Evolutionary conservation across 2,329 filamentous ascomycete genomes (phyloP).

Genomic region (Periglandula ipomoeae): DNA sequence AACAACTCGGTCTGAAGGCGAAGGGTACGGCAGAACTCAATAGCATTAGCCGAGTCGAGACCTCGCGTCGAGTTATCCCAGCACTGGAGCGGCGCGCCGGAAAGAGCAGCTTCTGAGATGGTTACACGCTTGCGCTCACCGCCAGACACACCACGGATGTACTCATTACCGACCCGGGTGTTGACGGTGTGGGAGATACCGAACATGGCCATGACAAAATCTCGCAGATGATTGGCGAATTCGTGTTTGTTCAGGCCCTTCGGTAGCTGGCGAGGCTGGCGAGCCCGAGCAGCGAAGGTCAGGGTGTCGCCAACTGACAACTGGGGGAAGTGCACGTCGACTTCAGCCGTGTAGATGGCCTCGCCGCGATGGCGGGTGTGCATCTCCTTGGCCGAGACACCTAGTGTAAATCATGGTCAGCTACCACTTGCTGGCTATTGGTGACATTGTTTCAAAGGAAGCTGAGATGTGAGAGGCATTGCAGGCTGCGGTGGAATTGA

Average conservation of each 20-base stretch:
- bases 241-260: conserved; percentile 43
- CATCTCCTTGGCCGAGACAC: conserved; percentile 64
- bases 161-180: conserved; percentile 67
- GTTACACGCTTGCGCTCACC: conserved; percentile 63
- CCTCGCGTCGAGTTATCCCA: conserved; percentile 68
- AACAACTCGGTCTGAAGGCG: conserved; percentile 59
- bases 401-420: conserved; percentile 21
- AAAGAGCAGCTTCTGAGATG: conserved; percentile 52
- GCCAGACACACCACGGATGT: conserved; percentile 63
- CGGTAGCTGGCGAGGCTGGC: conserved; percentile 54
- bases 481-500: background rate
- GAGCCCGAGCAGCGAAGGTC: conserved; percentile 64
- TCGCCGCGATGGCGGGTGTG: conserved; percentile 70
- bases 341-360: conserved; percentile 78
- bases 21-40: conserved; percentile 66
- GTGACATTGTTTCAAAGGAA: background rate
- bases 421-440: background rate
- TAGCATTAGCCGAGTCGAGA: conserved; percentile 65
- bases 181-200: conserved; percentile 66
- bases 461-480: background rate
- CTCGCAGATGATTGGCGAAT: conserved; percentile 48
- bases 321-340: conserved; percentile 73
- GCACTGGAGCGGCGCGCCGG: conserved; percentile 51
- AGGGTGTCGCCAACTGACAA: conserved; percentile 72
- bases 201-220: conserved; percentile 68